Percentiles rank a stretch among this genome's conserved stretches.
phyloP scores from a whole-genome alignment of 73 alveolate species.

The Uronychia binucleata region DNA sequence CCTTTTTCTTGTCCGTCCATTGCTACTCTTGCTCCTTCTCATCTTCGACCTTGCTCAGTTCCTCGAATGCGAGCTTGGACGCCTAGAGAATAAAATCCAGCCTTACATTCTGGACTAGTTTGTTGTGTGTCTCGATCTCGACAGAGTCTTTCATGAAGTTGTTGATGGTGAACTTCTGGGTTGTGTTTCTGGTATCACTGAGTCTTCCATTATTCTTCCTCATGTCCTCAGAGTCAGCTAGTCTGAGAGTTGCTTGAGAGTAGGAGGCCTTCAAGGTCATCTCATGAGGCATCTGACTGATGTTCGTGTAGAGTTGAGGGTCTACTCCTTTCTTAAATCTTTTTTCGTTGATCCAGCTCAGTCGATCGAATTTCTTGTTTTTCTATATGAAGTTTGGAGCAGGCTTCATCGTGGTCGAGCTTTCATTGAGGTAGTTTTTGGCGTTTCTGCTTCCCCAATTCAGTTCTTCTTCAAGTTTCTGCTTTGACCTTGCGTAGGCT shows the following conservation, averaged over 20 bases:
- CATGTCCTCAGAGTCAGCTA: background rate
- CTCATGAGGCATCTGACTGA: background rate
- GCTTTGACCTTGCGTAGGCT: background rate
- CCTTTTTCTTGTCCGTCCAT: background rate
- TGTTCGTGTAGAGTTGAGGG: background rate
- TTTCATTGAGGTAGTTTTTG: background rate
- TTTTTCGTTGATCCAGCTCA: background rate
- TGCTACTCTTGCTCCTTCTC: background rate
- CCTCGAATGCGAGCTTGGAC: background rate
- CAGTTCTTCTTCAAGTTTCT: background rate
- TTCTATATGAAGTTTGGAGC: background rate
- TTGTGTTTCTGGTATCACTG: background rate
- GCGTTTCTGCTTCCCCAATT: background rate
- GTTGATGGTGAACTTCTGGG: background rate
- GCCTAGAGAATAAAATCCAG: background rate
- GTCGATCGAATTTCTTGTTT: background rate
- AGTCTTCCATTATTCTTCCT: background rate
- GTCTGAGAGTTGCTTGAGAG: background rate
- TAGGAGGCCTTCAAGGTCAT: background rate
- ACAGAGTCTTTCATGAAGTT: background rate
- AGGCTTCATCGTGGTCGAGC: too few species aligned
- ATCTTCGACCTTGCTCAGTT: background rate
- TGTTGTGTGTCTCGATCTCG: background rate
- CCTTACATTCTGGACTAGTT: background rate
- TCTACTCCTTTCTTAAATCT: background rate